Conservation (phyloP, 225 moss, liverwort and hornwort genomes). For the Bryoerythrophyllum caledonicum region DNA sequence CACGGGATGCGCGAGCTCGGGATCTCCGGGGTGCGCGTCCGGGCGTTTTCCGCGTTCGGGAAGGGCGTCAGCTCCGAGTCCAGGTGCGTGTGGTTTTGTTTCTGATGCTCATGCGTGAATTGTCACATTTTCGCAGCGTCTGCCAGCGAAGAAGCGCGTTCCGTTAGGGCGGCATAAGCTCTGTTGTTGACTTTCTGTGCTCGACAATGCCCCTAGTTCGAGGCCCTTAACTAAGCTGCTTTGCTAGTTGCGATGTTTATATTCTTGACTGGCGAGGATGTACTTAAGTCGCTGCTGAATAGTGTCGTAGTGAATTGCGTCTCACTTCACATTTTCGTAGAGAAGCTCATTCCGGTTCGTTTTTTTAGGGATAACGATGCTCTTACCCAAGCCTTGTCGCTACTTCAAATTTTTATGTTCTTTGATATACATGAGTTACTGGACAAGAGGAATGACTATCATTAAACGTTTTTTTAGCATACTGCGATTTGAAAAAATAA, state of each 20-base stretch:
- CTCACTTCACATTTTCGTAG: no score
- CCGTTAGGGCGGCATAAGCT: background rate
- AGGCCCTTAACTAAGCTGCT: background rate
- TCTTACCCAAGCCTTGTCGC: background rate
- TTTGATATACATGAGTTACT: background rate
- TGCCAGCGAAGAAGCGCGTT: background rate
- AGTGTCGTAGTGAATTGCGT: no score
- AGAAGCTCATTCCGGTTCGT: no score
- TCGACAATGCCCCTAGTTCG: background rate
- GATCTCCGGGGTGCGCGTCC: constrained; percentile 23
- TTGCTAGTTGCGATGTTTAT: background rate
- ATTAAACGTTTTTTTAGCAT: background rate
- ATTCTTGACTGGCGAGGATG: no score
- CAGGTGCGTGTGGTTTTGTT: constrained; percentile 25
- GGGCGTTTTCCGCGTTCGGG: constrained; percentile 20
- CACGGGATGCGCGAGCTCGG: constrained; percentile 20
- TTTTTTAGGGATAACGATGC: no score
- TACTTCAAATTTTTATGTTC: background rate
- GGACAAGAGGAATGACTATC: background rate
- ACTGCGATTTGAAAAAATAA: background rate
- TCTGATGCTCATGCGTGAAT: no score
- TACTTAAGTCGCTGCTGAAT: no score
- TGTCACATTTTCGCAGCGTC: background rate
- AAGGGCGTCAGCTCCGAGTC: constrained; percentile 11
- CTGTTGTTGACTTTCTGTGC: background rate